phyloP scores from a whole-genome alignment of 495 filamentous ascomycete species.

The Astrothelium macrocarpum region DNA sequence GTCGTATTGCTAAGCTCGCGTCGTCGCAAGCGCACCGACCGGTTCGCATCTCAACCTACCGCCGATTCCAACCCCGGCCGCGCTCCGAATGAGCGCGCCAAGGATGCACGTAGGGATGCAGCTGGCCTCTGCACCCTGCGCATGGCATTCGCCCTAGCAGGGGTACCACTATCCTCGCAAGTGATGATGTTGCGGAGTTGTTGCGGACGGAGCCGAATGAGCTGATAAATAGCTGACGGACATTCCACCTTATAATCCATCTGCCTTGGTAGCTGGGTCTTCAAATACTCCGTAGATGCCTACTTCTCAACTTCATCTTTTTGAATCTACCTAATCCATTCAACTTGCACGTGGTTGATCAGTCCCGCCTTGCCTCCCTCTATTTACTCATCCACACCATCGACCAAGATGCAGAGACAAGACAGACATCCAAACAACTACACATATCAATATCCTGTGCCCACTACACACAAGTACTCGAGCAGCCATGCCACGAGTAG shows the following conservation, averaged over 20 bases:
- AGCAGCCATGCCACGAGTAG: conserved; percentile 72
- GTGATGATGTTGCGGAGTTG: conserved; percentile 5
- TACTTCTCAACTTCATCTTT: background rate
- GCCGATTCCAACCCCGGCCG: conserved; percentile 1
- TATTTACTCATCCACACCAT: background rate
- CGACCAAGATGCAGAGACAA: conserved; percentile 32
- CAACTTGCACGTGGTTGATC: background rate
- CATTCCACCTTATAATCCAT: background rate
- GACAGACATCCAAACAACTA: conserved; percentile 25
- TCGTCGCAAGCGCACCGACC: background rate
- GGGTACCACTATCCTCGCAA: background rate
- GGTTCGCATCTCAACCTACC: conserved; percentile 4
- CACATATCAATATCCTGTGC: conserved; percentile 28
- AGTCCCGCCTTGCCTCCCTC: background rate
- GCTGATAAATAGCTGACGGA: conserved; percentile 6
- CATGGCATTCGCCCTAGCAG: conserved; percentile 1
- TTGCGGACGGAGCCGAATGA: background rate
- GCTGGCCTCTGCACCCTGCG: conserved; percentile 1
- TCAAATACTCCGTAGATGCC: conserved; percentile 1
- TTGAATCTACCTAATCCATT: background rate
- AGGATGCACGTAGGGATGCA: background rate
- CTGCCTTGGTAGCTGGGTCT: background rate
- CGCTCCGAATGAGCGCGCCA: background rate
- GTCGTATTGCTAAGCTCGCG: conserved; percentile 4
- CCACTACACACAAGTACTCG: conserved; percentile 47